phyloP scores from a whole-genome alignment of 1,139 yeast species.

The Yamadazyma dushanensis region DNA sequence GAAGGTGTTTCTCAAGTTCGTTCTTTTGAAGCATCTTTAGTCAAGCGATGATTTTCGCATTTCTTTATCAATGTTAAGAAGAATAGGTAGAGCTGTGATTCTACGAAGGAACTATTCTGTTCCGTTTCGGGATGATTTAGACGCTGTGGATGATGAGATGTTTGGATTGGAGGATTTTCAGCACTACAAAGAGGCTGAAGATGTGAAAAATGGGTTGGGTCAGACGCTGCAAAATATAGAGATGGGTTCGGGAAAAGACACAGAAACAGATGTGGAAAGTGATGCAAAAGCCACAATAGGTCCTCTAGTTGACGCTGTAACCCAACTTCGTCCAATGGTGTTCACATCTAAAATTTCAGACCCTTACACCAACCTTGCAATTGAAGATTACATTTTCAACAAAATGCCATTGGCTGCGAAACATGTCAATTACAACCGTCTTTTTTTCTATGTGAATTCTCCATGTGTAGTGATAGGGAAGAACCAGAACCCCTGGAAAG shows the following conservation, averaged over 20 bases:
- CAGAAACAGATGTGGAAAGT: too few species aligned
- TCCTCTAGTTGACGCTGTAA: constrained; percentile 13
- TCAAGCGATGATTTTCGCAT: constrained; percentile 4
- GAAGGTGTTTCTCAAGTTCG: constrained; percentile 50
- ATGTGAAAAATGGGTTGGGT: too few species aligned
- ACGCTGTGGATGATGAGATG: constrained; percentile 33
- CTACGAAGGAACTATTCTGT: constrained; percentile 17
- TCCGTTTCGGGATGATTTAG: constrained; percentile 44
- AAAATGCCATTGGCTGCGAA: constrained; percentile 48
- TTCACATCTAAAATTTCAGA: constrained; percentile 52
- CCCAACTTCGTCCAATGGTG: constrained; percentile 26
- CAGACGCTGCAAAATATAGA: too few species aligned
- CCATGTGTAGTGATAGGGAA: constrained; percentile 95
- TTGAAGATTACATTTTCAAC: constrained; percentile 77
- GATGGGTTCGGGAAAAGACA: too few species aligned
- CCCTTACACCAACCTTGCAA: constrained; percentile 76
- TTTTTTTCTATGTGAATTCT: constrained; percentile 72
- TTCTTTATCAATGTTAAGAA: neutral
- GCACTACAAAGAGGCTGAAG: constrained; percentile 37
- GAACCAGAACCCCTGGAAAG: constrained; percentile 94
- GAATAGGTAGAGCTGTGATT: neutral
- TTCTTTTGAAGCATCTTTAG: constrained; percentile 19
- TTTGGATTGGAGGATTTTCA: constrained; percentile 42
- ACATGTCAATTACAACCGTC: constrained; percentile 41
- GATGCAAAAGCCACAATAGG: constrained; percentile 12